Percentiles rank a stretch among this genome's conserved stretches.
phyloP scores from a whole-genome alignment of 495 filamentous ascomycete genomes.

The Penicillium manginii region DNA sequence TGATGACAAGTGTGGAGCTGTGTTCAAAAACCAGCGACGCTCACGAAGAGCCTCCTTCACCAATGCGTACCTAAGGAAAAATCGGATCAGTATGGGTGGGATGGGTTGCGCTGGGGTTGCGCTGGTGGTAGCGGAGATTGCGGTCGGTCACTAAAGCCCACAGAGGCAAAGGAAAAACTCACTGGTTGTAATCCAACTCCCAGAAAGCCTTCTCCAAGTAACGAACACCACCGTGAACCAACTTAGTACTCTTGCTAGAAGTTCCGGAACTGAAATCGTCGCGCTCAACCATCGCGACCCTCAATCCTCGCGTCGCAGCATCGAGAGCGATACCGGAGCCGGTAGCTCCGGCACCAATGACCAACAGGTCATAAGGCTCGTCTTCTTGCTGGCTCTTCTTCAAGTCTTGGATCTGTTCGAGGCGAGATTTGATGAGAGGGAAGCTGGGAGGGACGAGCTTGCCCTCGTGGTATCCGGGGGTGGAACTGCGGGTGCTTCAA shows the following conservation, averaged over 20 bases:
- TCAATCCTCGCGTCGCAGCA: constrained; percentile 88
- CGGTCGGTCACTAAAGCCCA: too few species aligned
- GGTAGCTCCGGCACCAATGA: constrained; percentile 93
- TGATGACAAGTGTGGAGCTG: constrained; percentile 89
- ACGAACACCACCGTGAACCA: constrained; percentile 94
- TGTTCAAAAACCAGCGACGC: constrained; percentile 93
- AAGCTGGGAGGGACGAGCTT: constrained; percentile 81
- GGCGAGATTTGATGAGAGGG: constrained; percentile 71
- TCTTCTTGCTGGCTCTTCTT: constrained; percentile 39
- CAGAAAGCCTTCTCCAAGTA: constrained; percentile 97
- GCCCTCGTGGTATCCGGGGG: constrained; percentile 83
- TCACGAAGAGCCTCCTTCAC: constrained; percentile 96
- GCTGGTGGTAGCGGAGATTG: too few species aligned
- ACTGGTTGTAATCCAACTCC: constrained; percentile 94
- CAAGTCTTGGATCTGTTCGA: constrained; percentile 58
- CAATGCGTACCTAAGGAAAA: constrained; percentile 66
- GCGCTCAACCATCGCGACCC: constrained; percentile 91
- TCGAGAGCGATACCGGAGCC: constrained; percentile 92
- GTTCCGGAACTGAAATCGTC: constrained; percentile 95
- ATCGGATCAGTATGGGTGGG: constrained; percentile 9
- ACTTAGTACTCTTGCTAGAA: constrained; percentile 95
- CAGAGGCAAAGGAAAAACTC: constrained; percentile 27
- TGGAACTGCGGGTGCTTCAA: constrained; percentile 76
- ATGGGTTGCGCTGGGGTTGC: neutral
- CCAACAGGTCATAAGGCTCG: constrained; percentile 77